Percentiles rank a stretch among this genome's conserved stretches.
Conservation (phyloP, 2,329 filamentous ascomycete species). For the Microdochium paspali region DNA sequence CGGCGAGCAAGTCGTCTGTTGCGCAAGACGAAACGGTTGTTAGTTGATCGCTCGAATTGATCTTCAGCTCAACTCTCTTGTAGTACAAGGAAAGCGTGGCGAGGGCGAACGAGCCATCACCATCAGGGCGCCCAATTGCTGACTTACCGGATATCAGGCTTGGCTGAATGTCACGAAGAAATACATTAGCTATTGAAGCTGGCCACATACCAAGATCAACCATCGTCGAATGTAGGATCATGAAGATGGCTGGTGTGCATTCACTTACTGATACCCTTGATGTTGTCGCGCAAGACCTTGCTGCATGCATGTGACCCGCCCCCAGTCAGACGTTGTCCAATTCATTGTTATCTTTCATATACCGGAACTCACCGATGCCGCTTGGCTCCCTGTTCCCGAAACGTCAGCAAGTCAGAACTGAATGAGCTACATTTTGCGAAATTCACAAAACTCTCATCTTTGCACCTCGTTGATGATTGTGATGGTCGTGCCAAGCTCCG, state of each 20-base stretch:
- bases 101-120: too few species aligned
- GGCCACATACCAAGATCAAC: neutral
- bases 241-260: too few species aligned
- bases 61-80: too few species aligned
- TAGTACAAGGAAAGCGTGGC: too few species aligned
- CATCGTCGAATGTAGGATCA: neutral
- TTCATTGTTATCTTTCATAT: neutral
- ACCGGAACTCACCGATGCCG: conserved; percentile 1
- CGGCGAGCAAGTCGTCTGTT: conserved; percentile 62
- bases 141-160: conserved; percentile 43
- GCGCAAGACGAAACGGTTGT: too few species aligned
- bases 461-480: too few species aligned
- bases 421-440: too few species aligned
- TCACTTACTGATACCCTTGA: conserved; percentile 21
- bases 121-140: too few species aligned
- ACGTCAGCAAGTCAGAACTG: neutral
- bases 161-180: conserved; percentile 29
- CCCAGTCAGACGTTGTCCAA: too few species aligned
- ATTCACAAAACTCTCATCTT: too few species aligned
- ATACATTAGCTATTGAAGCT: neutral
- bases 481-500: too few species aligned
- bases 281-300: conserved; percentile 21
- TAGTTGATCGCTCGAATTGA: too few species aligned
- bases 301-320: conserved; percentile 5
- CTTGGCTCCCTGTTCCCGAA: neutral